Base-by-base conservation (phyloP, 306 rosid species). In the Ziziphus jujuba region DNA sequence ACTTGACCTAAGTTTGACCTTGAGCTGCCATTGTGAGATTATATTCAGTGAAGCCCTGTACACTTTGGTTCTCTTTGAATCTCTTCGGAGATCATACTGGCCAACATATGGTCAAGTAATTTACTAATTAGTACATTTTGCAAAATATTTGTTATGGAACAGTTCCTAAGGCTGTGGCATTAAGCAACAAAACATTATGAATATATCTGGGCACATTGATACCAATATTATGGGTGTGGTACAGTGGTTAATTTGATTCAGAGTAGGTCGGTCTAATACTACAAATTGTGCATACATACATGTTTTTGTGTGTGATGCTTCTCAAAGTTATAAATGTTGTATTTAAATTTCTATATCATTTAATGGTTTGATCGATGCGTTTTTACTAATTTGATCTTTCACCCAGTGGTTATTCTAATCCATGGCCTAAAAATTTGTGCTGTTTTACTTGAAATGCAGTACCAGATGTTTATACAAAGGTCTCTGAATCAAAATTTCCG, bases 401-500 rank as follows among this genome's bases (percentile, higher is more conserved):
- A 40, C 1, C 2, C 45, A 8, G 45, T 40, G 45, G 12, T 11
- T 24, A 28, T 28, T 22, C 14, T 28, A 52, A 6, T 36, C 5
- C 22, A 23, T 22, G 33, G 50, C 33, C 61, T 54, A 15, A 53
- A 44, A 17, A 33, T 66, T 14, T 36, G 25, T 25, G 15, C 23
- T 70, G 25, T 34, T 59, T 31, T 33, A 20, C 56, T 55, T 72
- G 57, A 38, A 49, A 19, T 82, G 92, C 99, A 95, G 99, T 80
- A 50, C 80, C 87, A 4, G 99, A 90, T 59, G 79, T n/a, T 45
- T 88, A 38, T 65, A 85, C 95, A 59, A 77, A 76, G 74, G 96
- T 95, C 74, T 90, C 91, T 57, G 97, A 90, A 70, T 70, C 95
- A n/a, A 78, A 64, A 79, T 87, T 95, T 85, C 92, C 79, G 89